phyloP scores from a whole-genome alignment of 768 basidiomycete species.

The Hericium rajendrae region DNA sequence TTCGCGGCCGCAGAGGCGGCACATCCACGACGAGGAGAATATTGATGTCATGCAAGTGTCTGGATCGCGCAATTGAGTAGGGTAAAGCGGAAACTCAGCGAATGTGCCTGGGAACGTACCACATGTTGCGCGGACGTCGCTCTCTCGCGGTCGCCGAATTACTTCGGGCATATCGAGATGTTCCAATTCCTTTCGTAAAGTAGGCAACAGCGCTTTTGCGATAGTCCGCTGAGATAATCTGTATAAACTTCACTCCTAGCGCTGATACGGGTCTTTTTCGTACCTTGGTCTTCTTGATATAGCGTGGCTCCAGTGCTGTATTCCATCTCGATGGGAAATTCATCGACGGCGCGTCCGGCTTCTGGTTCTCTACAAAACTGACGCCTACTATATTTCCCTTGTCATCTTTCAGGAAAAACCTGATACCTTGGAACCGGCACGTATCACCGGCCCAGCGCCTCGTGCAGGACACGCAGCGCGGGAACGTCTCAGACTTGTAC shows the following conservation, averaged over 20 bases:
- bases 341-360: conserved; percentile 49
- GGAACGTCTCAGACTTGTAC: conserved; percentile 62
- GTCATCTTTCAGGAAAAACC: conserved; percentile 61
- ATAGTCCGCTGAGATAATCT: conserved; percentile 43
- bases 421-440: conserved; percentile 79
- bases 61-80: conserved; percentile 23
- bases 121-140: conserved; percentile 77
- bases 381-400: conserved; percentile 53
- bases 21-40: conserved; percentile 86
- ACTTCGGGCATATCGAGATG: conserved; percentile 50
- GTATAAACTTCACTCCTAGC: conserved; percentile 1
- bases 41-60: conserved; percentile 93
- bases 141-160: conserved; percentile 67
- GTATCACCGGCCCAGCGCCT: conserved; percentile 84
- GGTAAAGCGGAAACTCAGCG: background rate
- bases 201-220: conserved; percentile 58
- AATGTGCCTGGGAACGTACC: conserved; percentile 36
- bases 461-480: conserved; percentile 76
- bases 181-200: conserved; percentile 50
- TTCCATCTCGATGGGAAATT: conserved; percentile 64
- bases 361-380: conserved; percentile 59
- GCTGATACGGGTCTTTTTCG: background rate
- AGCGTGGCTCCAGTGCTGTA: conserved; percentile 35
- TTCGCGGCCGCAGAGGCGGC: conserved; percentile 83
- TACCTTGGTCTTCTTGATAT: conserved; percentile 57